phyloP scores from a whole-genome alignment of 768 basidiomycete species.

The Suillus spraguei region DNA sequence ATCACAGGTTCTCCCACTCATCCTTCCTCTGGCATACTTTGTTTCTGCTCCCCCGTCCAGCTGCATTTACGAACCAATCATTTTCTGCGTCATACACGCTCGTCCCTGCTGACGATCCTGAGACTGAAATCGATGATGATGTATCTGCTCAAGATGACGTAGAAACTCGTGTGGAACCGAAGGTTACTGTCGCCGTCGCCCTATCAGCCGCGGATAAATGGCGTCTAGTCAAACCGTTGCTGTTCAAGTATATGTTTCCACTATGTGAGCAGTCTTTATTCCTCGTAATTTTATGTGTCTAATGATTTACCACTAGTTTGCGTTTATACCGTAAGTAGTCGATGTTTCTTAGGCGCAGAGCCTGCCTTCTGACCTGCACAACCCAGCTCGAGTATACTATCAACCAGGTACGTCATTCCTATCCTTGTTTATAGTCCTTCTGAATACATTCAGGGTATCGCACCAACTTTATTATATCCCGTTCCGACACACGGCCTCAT shows the following conservation, averaged over 20 bases:
- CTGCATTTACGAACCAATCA: slow-evolving; percentile 48
- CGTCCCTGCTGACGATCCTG: slow-evolving; percentile 35
- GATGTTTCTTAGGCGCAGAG: not conserved
- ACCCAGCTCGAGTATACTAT: slow-evolving; percentile 89
- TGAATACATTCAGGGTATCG: slow-evolving; percentile 61
- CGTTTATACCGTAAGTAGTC: slow-evolving; percentile 57
- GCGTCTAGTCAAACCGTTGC: slow-evolving; percentile 75
- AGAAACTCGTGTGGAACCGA: slow-evolving; percentile 34
- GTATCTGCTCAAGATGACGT: slow-evolving; percentile 25
- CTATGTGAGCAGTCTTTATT: slow-evolving; percentile 61
- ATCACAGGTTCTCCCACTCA: slow-evolving; percentile 74
- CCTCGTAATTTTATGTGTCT: slow-evolving; percentile 15
- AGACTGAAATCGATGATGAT: slow-evolving; percentile 23
- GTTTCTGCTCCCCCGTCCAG: slow-evolving; percentile 71
- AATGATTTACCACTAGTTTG: slow-evolving; percentile 41
- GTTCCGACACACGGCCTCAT: slow-evolving; percentile 73
- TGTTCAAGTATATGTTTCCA: slow-evolving; percentile 89
- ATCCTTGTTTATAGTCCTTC: not conserved
- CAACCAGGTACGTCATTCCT: slow-evolving; percentile 61
- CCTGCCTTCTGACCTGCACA: slow-evolving; percentile 28
- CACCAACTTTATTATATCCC: slow-evolving; percentile 88
- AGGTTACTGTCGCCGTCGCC: slow-evolving; percentile 50
- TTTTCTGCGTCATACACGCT: slow-evolving; percentile 38
- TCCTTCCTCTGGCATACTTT: slow-evolving; percentile 77
- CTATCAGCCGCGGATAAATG: slow-evolving; percentile 79